These are phyloP conservation scores for Nakaseomyces kungkrabaensis DNA, from an alignment of 1,139 yeast species.

Conservation along the genomic window DNA sequence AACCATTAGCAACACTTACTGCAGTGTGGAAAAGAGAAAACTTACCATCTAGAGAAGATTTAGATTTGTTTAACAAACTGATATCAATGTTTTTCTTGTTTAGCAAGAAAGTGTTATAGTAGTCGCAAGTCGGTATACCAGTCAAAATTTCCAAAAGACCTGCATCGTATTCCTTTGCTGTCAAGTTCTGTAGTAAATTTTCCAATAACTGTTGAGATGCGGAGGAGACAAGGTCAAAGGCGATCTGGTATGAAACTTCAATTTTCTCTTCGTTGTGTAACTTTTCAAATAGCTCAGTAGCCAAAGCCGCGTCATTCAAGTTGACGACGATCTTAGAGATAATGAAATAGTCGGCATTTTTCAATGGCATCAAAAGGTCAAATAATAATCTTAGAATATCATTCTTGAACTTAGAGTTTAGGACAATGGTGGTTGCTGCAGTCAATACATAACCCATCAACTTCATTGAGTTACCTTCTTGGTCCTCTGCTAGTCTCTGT, in stretches of 20 bases:
- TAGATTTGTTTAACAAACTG: constrained; percentile 71
- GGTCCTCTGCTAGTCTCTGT: constrained; percentile 34
- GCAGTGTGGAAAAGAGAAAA: constrained; percentile 93
- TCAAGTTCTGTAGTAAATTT: constrained; percentile 42
- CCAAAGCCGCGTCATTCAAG: constrained; percentile 65
- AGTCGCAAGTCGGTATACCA: constrained; percentile 92
- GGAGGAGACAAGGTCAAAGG: constrained; percentile 84
- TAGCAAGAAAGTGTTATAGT: constrained; percentile 77
- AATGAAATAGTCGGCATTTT: constrained; percentile 67
- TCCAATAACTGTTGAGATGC: constrained; percentile 89
- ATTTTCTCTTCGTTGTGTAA: constrained; percentile 33
- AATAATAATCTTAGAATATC: constrained; percentile 57
- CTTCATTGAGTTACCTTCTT: constrained; percentile 43
- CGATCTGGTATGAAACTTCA: constrained; percentile 77
- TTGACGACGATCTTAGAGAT: constrained; percentile 82
- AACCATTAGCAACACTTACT: constrained; percentile 88
- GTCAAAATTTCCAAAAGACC: constrained; percentile 63
- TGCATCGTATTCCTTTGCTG: constrained; percentile 35
- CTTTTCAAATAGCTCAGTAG: constrained; percentile 56
- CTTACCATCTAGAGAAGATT: constrained; percentile 78
- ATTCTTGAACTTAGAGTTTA: constrained; percentile 56
- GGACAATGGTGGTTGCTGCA: constrained; percentile 59
- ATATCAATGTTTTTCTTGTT: constrained; percentile 84
- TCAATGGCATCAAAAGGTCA: constrained; percentile 45
- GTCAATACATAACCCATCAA: constrained; percentile 68